Percentiles rank a stretch among this genome's conserved stretches.
phyloP scores from a whole-genome alignment of 192 early-diverging fungal genomes.

The Backusella morwellensis region DNA sequence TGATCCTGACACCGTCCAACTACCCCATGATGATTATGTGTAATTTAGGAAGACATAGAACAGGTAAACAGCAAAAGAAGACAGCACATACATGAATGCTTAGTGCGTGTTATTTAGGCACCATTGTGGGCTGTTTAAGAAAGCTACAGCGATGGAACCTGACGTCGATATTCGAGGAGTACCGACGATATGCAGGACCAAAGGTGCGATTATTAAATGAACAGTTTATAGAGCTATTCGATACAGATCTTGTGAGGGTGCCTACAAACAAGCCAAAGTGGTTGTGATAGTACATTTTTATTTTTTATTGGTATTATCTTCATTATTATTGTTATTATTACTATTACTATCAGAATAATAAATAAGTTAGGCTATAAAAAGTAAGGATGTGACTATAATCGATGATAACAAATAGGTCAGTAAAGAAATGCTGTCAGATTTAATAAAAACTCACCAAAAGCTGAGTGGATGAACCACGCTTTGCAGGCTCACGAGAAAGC shows the following conservation, averaged over 20 bases:
- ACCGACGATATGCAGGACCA: constrained; percentile 91
- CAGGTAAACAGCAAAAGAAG: constrained; percentile 50
- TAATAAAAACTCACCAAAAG: constrained; percentile 34
- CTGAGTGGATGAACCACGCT: constrained; percentile 38
- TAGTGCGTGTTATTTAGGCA: constrained; percentile 51
- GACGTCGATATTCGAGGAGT: constrained; percentile 98
- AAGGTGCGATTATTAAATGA: constrained; percentile 93
- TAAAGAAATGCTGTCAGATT: not conserved
- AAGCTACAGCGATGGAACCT: constrained; percentile 99
- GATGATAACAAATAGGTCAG: not conserved
- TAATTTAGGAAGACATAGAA: constrained; percentile 95
- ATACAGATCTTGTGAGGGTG: constrained; percentile 90
- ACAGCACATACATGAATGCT: not conserved
- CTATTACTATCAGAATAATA: not conserved
- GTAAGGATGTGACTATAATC: not conserved
- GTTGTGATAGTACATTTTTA: constrained; percentile 46
- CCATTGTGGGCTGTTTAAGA: constrained; percentile 95
- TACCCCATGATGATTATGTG: constrained; percentile 99
- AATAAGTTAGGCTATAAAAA: not conserved
- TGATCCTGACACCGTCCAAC: constrained; percentile 83
- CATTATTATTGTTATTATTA: not conserved
- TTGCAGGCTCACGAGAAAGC: constrained; percentile 38
- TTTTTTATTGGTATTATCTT: not conserved
- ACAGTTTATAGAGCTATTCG: constrained; percentile 95
- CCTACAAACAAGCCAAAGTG: constrained; percentile 73